Conservation (phyloP, 495 filamentous ascomycete species). For the Oidiodendron maius region DNA sequence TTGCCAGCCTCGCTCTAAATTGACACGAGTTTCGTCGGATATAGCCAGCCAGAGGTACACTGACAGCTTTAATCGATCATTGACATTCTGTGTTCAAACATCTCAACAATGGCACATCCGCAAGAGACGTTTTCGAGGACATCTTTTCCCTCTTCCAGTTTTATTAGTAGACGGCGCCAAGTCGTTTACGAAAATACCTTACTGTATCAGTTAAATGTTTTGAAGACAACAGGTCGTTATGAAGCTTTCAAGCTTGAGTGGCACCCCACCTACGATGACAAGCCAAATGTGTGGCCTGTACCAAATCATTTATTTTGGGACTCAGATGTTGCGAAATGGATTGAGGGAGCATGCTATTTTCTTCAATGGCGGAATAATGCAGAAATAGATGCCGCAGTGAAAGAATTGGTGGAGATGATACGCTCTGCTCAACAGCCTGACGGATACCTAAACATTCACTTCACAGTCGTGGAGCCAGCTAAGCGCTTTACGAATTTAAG, state of each 20-base stretch:
- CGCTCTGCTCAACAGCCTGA: constrained; percentile 45
- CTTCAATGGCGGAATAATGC: constrained; percentile 35
- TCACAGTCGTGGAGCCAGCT: constrained; percentile 45
- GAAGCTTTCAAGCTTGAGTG: constrained; percentile 47
- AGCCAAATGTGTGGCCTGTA: constrained; percentile 40
- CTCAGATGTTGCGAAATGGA: constrained; percentile 55
- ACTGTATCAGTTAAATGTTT: constrained; percentile 39
- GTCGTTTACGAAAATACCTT: constrained; percentile 14
- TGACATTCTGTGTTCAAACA: not conserved
- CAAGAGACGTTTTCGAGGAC: constrained; percentile 30
- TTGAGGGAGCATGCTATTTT: constrained; percentile 55
- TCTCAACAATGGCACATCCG: constrained; percentile 22
- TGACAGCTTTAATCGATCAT: not conserved
- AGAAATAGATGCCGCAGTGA: constrained; percentile 44
- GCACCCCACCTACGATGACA: constrained; percentile 44
- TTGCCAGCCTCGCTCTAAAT: too few species aligned
- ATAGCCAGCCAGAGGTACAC: too few species aligned
- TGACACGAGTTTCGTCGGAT: too few species aligned
- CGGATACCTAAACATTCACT: constrained; percentile 57
- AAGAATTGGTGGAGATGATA: constrained; percentile 51
- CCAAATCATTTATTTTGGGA: constrained; percentile 55
- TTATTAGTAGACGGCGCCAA: constrained; percentile 7
- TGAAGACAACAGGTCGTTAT: constrained; percentile 49
- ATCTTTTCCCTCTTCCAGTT: constrained; percentile 18
- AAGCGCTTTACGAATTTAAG: constrained; percentile 51